Evolutionary conservation across 345 rosid genomes (phyloP).

Genomic region (Carallia brachiata): DNA sequence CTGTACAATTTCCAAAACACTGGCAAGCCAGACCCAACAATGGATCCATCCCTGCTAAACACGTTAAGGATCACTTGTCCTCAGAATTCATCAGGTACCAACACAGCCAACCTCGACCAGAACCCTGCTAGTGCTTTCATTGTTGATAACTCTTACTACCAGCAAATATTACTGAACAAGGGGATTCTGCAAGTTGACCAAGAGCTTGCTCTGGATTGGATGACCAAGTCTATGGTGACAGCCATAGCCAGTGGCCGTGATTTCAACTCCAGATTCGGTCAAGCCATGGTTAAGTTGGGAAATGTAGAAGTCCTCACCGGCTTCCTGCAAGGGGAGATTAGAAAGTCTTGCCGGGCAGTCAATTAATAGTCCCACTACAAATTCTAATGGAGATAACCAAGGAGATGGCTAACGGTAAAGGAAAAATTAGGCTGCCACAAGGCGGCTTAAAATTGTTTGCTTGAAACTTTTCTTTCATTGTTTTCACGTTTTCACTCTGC

Average conservation of each 20-base stretch:
- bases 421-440: too few relatives aligned
- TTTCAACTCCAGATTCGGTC: constrained; percentile 42
- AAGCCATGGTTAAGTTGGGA: constrained; percentile 62
- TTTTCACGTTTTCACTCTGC: neutral
- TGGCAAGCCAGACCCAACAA: constrained; percentile 51
- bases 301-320: constrained; percentile 19
- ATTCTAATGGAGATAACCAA: too few relatives aligned
- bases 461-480: neutral
- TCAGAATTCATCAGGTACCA: constrained; percentile 1
- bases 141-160: constrained; percentile 53
- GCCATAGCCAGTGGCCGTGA: constrained; percentile 26
- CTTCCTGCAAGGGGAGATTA: constrained; percentile 37
- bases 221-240: constrained; percentile 32
- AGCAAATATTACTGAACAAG: constrained; percentile 26
- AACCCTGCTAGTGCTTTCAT: constrained; percentile 24
- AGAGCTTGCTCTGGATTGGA: constrained; percentile 30
- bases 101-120: constrained; percentile 45
- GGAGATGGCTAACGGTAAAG: too few relatives aligned
- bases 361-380: constrained; percentile 18
- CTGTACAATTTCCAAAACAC: constrained; percentile 46
- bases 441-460: too few relatives aligned
- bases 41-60: constrained; percentile 37
- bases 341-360: constrained; percentile 46
- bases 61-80: constrained; percentile 26
- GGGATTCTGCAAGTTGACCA: constrained; percentile 60